Evolutionary conservation across 345 rosid genomes (phyloP), one percentile per base, ranked within the genome.

Genomic region (Cardiospermum halicacabum): DNA sequence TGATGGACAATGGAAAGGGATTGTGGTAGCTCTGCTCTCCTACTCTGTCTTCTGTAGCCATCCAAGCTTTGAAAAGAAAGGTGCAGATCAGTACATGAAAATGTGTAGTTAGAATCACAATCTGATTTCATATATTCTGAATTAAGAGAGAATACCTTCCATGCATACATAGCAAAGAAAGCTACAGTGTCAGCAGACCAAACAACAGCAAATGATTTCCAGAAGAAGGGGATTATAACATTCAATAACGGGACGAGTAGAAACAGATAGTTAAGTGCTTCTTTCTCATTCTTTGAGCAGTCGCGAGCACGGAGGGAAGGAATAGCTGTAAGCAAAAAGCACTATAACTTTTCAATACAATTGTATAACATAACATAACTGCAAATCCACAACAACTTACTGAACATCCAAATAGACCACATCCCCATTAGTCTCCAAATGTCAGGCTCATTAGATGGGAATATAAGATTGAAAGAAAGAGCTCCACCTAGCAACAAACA

Each of bases 401-500:
- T 88, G 84, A 93, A 93, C 97, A 93, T 88, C 98, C 98, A 88
- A 67, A 93, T 90, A 24, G 98, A 93, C 98, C 98, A 93, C 98
- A 93, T 93, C 30, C 98, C 98, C 91, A 90, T 90, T 50, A 93
- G 73, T 75, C 98, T 90, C 97, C 97, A 90, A 12, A 93, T 49
- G 66, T 93, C 97, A 7, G 98, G 98, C 69, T 90, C 90, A 65
- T 81, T 80, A 4, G 97, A 88, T 53, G 97, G 97, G 73, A 88
- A 88, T 30, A 90, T 72, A 65, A 93, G 87, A 68, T 92, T 92
- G 83, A 84, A 92, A 50, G 98, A 86, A 24, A 89, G 84, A 50
- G 78, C 92, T 40, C 97, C 97, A 13, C 98, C 98, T 1, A 85
- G 53, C 59, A 88, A 55, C 97, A 93, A 78, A 0, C 88, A 90